Evolutionary conservation across 2,329 filamentous ascomycete species (phyloP).

Genomic region (Tolypocladium sp.): DNA sequence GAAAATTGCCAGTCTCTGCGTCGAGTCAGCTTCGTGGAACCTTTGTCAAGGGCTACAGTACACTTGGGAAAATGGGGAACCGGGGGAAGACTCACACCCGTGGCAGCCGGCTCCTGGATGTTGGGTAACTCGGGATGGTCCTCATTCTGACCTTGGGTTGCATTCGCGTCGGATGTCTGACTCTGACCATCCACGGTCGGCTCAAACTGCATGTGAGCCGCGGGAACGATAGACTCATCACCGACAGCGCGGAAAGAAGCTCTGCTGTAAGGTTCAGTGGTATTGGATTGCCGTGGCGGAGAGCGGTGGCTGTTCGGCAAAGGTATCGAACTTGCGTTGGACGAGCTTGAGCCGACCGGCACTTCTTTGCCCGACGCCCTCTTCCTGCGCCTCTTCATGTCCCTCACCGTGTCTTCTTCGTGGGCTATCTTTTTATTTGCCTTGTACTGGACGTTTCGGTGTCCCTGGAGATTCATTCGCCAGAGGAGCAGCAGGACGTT

Average conservation of each 20-base stretch:
- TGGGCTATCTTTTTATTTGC: not conserved
- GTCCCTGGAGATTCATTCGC: not conserved
- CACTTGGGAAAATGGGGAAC: too few species aligned
- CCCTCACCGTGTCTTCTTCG: too few species aligned
- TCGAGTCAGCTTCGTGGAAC: not conserved
- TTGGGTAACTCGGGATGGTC: not conserved
- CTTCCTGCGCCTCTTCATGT: not conserved
- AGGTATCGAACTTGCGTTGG: not conserved
- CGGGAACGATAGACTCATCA: too few species aligned
- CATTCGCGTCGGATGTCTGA: not conserved
- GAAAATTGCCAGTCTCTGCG: not conserved
- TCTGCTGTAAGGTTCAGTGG: not conserved
- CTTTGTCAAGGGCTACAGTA: not conserved
- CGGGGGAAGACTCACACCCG: not conserved
- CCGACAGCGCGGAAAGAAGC: not conserved
- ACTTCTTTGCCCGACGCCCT: not conserved
- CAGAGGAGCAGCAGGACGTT: not conserved
- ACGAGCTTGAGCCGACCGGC: not conserved
- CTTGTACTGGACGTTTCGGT: not conserved
- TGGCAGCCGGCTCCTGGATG: too few species aligned
- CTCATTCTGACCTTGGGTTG: not conserved
- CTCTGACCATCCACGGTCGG: not conserved
- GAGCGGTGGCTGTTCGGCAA: not conserved
- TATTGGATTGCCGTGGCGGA: not conserved
- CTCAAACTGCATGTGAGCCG: not conserved